A percentile compares a stretch with the other conserved stretches of the same genome.
These are phyloP conservation scores for Cinchona pubescens DNA, from an alignment of 257 asterid genomes.

Conservation along the genomic window DNA sequence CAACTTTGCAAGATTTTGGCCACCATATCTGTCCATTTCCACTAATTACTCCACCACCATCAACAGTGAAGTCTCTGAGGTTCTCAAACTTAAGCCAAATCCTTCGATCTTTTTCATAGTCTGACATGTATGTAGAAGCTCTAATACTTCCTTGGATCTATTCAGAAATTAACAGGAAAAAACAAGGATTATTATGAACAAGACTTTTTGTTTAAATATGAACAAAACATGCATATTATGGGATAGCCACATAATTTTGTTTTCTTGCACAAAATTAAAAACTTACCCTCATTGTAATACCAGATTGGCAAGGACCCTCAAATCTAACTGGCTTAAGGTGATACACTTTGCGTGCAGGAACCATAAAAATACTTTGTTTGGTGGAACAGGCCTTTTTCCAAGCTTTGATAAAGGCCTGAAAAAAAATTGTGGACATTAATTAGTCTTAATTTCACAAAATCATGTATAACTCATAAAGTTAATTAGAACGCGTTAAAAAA, in stretches of 20 bases:
- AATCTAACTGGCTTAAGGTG: constrained; percentile 59
- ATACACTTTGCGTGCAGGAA: constrained; percentile 56
- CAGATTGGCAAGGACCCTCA: constrained; percentile 62
- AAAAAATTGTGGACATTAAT: not conserved
- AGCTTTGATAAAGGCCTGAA: constrained; percentile 70
- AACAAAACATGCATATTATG: not conserved
- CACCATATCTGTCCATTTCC: constrained; percentile 93
- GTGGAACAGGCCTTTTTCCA: constrained; percentile 70
- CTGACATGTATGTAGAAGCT: constrained; percentile 48
- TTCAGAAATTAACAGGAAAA: not conserved
- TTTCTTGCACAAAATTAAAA: too few relatives aligned
- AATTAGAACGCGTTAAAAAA: not conserved
- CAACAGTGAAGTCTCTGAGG: constrained; percentile 42
- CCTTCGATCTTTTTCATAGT: constrained; percentile 46
- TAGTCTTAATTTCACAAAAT: not conserved
- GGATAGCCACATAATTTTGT: not conserved
- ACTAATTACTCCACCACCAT: constrained; percentile 73
- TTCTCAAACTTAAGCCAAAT: constrained; percentile 72
- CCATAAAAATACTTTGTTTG: constrained; percentile 35
- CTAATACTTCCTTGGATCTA: constrained; percentile 69
- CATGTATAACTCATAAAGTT: not conserved
- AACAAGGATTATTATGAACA: too few relatives aligned
- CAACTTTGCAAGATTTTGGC: constrained; percentile 72
- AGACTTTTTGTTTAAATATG: too few relatives aligned
- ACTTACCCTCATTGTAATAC: constrained; percentile 57